Conservation (phyloP, 202 grass and related monocot species). For the Panicum hallii region DNA sequence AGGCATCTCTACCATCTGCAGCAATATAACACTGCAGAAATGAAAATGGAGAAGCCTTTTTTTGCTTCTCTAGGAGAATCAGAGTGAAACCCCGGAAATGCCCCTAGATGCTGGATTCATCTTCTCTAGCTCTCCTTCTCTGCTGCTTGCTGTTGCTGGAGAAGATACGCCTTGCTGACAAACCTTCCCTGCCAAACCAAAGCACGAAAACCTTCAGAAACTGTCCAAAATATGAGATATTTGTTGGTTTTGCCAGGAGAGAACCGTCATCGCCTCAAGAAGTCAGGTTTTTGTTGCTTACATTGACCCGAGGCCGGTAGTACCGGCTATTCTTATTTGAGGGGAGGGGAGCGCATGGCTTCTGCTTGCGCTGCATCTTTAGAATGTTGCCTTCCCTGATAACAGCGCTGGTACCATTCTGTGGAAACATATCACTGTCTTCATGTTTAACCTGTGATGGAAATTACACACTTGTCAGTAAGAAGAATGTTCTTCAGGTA, state of each 20-base stretch:
- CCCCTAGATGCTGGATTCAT: slow-evolving; percentile 22
- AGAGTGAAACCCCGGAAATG: slow-evolving; percentile 32
- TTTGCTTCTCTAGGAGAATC: slow-evolving; percentile 33
- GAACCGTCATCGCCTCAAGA: background rate
- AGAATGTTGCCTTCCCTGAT: slow-evolving; percentile 62
- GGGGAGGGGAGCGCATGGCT: slow-evolving; percentile 68
- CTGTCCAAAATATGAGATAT: background rate
- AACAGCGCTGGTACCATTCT: slow-evolving; percentile 50
- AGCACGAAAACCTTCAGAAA: background rate
- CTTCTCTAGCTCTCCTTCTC: slow-evolving; percentile 56
- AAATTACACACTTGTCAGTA: slow-evolving; percentile 1
- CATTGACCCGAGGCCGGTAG: slow-evolving; percentile 88
- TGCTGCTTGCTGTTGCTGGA: slow-evolving; percentile 47
- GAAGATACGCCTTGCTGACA: slow-evolving; percentile 76
- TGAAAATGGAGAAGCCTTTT: slow-evolving; percentile 30
- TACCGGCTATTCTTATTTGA: slow-evolving; percentile 77
- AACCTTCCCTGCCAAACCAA: slow-evolving; percentile 75
- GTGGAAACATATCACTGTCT: slow-evolving; percentile 64
- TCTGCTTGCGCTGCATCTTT: slow-evolving; percentile 82
- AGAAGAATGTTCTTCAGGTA: background rate
- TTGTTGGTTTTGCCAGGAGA: background rate
- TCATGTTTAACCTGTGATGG: slow-evolving; percentile 61
- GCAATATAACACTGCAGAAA: slow-evolving; percentile 28
- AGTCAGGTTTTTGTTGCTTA: slow-evolving; percentile 56
- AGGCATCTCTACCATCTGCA: slow-evolving; percentile 48